Conservation (phyloP, 495 filamentous ascomycete species). For the Chaetomium cochliodes region DNA sequence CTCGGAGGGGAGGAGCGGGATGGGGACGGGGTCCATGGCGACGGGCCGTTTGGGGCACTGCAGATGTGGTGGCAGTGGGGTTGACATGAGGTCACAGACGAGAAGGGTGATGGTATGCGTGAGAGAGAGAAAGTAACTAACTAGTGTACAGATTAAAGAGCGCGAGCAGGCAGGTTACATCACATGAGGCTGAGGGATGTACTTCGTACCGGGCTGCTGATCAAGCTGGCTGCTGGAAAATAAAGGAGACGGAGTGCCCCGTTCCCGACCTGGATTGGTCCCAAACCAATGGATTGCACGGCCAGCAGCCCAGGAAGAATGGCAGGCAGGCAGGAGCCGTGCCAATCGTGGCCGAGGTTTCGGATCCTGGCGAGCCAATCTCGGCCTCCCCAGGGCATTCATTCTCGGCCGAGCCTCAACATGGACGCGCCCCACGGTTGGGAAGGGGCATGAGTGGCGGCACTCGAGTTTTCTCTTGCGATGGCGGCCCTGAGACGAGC, state of each 20-base stretch:
- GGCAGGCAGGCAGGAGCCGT: not conserved
- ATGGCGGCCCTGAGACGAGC: not conserved
- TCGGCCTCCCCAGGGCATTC: not conserved
- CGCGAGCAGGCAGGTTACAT: not conserved
- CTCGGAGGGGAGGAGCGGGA: constrained; percentile 25
- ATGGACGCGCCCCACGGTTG: not conserved
- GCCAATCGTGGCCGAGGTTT: constrained; percentile 8
- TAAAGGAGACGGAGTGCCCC: not conserved
- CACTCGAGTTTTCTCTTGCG: not conserved
- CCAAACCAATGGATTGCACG: not conserved
- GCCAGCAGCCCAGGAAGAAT: not conserved
- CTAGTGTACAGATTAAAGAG: too few species aligned
- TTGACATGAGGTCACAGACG: not conserved
- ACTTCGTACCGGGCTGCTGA: not conserved
- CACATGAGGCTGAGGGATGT: not conserved
- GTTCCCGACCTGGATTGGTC: not conserved
- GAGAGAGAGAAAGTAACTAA: too few species aligned
- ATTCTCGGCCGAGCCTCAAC: not conserved
- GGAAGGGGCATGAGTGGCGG: not conserved
- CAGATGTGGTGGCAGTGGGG: not conserved
- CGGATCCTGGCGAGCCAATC: constrained; percentile 4
- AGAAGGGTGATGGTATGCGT: not conserved
- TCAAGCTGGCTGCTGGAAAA: not conserved
- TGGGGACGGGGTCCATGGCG: constrained; percentile 3
- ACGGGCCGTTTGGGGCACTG: not conserved